Evolutionary conservation across 441 rosid species (phyloP), one percentile per base, ranked within the genome.

Genomic region (Viola pubescens): DNA sequence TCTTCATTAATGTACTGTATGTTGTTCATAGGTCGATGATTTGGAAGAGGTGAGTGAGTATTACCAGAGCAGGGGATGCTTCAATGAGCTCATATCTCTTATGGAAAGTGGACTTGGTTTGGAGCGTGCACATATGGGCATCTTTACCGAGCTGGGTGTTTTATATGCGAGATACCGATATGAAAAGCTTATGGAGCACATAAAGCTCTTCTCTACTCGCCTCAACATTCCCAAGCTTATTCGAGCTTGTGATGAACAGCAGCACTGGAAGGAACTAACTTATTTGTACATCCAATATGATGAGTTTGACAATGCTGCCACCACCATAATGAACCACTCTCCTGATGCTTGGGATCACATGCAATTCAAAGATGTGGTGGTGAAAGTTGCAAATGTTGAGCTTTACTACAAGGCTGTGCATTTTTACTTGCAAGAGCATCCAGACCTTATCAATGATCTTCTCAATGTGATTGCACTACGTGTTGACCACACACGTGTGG

Each of bases 281-380:
- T 85, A 89, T 66, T 70, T 89, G 60, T 85, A 89, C 65, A 83
- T 89, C 66, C 91, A 80, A 41, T 89, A 89, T 52, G 92, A 82
- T 50, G 97, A 89, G 68, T 89, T 87, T 71, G 97, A 89, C 68
- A 89, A 89, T 74, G 97, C 97, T 63, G 97, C 97, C 54, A 87
- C 95, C 59, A 89, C 97, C 16, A 81, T 89, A 59, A 89, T 89
- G 97, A 89, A 89, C 68, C 97, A 89, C 70, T 89, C 97, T 49
- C 95, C 97, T 0, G 95, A 87, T 81, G 95, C 97, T 34, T 89
- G 97, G 97, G 97, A 89, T 62, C 97, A 89, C 85, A 89, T 89
- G 97, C 97, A 89, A 66, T 89, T 89, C 74, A 89, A 89, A 76
- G 97, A 89, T 60, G 79, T 89, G 8, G 65, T 70, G 0, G 95